Conservation (phyloP, 768 basidiomycete species). For the Boletus edulis region DNA sequence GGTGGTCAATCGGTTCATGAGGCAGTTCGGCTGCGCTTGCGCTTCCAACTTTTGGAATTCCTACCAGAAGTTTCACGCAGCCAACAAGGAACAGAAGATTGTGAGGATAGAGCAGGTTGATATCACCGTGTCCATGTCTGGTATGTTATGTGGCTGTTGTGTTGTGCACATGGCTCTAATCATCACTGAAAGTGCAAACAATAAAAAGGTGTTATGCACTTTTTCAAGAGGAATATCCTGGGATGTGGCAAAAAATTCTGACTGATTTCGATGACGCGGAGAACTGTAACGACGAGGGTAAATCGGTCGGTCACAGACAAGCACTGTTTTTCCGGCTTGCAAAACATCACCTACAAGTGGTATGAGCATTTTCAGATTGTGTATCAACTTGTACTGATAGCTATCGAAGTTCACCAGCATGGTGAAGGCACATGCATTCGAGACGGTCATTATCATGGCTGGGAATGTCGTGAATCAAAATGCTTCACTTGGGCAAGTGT, state of each 20-base stretch:
- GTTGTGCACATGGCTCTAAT: no score
- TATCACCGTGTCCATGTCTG: not conserved
- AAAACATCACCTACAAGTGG: not conserved
- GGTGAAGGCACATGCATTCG: no score
- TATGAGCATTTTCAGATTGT: not conserved
- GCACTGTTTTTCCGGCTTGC: not conserved
- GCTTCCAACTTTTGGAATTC: not conserved
- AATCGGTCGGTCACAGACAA: not conserved
- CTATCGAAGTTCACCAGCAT: no score
- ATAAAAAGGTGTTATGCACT: not conserved
- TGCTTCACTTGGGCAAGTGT: no score
- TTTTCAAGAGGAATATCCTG: not conserved
- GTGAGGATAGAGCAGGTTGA: not conserved
- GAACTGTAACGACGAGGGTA: not conserved
- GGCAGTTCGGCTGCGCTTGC: not conserved
- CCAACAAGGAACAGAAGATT: not conserved
- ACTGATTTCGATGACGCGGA: not conserved
- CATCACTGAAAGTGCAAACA: not conserved
- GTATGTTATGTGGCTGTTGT: no score
- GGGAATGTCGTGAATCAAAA: no score
- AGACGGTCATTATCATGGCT: no score
- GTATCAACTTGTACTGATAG: no score
- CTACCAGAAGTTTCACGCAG: not conserved
- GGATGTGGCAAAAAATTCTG: not conserved
- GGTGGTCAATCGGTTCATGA: not conserved